These are phyloP conservation scores for Pseudogymnoascus sp. DNA, from an alignment of 2,329 filamentous ascomycete genomes.

Conservation along the genomic window DNA sequence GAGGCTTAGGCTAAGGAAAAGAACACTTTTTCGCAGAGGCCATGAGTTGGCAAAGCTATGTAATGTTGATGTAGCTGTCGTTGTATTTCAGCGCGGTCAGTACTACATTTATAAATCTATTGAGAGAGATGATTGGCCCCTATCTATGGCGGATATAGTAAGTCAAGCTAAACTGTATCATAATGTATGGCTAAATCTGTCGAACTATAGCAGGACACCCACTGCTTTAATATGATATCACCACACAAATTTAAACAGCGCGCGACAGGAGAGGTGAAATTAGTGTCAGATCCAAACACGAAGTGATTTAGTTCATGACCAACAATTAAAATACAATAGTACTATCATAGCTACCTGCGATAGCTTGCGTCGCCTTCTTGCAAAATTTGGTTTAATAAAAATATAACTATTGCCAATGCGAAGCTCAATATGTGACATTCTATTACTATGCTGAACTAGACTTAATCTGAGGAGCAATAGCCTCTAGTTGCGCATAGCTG, in stretches of 20 bases:
- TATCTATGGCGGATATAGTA: neutral
- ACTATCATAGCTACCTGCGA: neutral
- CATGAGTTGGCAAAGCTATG: neutral
- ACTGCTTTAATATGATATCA: neutral
- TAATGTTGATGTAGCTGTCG: neutral
- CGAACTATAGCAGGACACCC: neutral
- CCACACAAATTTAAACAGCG: neutral
- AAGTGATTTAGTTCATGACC: neutral
- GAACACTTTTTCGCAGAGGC: neutral
- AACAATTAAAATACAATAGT: neutral
- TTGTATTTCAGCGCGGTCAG: neutral
- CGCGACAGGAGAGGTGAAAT: neutral
- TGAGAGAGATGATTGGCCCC: neutral
- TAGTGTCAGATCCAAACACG: neutral
- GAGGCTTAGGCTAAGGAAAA: neutral
- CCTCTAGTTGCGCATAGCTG: neutral
- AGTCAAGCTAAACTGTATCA: neutral
- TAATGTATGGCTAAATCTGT: neutral
- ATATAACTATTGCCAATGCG: neutral
- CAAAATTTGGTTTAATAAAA: neutral
- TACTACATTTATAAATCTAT: neutral
- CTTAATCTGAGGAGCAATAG: neutral
- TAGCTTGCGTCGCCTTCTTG: neutral
- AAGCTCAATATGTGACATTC: neutral
- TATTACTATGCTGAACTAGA: neutral